Percentiles rank a stretch among this genome's conserved stretches.
These are phyloP conservation scores for Dendrobium huoshanense DNA, from an alignment of 106 monocot species.

Conservation along the genomic window DNA sequence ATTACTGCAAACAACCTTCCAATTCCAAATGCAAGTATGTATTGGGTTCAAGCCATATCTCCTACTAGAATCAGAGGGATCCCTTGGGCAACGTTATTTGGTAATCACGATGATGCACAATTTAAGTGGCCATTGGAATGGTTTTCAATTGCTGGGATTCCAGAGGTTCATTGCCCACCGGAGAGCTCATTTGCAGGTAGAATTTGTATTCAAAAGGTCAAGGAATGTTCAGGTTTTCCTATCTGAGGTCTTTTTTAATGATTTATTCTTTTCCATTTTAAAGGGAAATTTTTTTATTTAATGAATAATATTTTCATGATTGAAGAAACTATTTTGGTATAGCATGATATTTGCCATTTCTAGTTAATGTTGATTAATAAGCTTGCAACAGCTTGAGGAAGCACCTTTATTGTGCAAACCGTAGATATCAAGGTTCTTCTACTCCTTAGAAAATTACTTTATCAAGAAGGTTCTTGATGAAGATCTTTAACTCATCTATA, in stretches of 20 bases:
- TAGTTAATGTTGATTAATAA: conserved; percentile 3
- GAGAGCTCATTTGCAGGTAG: conserved; percentile 35
- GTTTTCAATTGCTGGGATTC: conserved; percentile 76
- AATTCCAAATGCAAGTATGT: conserved; percentile 67
- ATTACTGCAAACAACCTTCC: conserved; percentile 87
- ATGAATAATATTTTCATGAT: background rate
- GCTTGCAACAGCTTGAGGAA: background rate
- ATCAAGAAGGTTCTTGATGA: background rate
- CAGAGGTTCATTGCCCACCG: conserved; percentile 35
- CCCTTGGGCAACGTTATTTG: conserved; percentile 76
- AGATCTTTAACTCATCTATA: background rate
- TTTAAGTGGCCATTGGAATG: conserved; percentile 94
- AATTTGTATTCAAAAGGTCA: background rate
- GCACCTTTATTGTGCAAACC: background rate
- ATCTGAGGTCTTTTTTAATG: background rate
- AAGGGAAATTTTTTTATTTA: background rate
- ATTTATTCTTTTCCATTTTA: background rate
- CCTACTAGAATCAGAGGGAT: conserved; percentile 69
- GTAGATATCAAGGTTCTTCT: background rate
- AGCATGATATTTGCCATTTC: background rate
- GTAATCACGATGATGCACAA: conserved; percentile 79
- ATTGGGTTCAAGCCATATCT: conserved; percentile 76
- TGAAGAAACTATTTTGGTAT: background rate
- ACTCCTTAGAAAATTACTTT: background rate
- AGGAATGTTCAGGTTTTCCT: background rate